Evolutionary conservation across 2,329 filamentous ascomycete genomes (phyloP).

Genomic region (Penicillium occitanis): DNA sequence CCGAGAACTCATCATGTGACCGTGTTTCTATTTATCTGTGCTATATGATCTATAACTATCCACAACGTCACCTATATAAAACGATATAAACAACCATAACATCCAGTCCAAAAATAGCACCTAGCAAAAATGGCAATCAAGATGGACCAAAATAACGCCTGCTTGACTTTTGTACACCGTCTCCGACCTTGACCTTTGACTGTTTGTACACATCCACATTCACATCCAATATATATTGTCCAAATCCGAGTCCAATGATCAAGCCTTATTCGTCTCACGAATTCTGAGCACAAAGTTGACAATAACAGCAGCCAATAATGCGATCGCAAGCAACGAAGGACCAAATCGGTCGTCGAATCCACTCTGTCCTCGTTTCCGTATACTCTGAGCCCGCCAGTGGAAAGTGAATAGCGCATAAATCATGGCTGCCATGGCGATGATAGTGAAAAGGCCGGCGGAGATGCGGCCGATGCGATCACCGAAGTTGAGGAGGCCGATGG

Average conservation of each 20-base stretch:
- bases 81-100: not conserved
- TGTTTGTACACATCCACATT: not conserved
- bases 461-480: conserved; percentile 93
- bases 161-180: conserved; percentile 4
- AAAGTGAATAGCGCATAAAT: conserved; percentile 92
- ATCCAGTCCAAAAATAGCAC: not conserved
- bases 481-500: conserved; percentile 97
- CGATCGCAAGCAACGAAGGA: conserved; percentile 83
- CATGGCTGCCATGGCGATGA: conserved; percentile 94
- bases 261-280: conserved; percentile 26
- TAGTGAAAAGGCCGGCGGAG: conserved; percentile 87
- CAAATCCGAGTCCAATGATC: not conserved
- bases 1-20: not conserved
- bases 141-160: not conserved
- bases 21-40: too few species aligned
- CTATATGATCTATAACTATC: not conserved
- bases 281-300: conserved; percentile 87
- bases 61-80: not conserved
- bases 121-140: not conserved
- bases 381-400: conserved; percentile 94
- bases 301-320: conserved; percentile 82
- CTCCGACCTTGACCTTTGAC: not conserved
- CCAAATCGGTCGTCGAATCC: conserved; percentile 97
- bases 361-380: conserved; percentile 84
- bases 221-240: not conserved